Conservation (phyloP, 257 asterid species). For the Fraxinus pennsylvanica region DNA sequence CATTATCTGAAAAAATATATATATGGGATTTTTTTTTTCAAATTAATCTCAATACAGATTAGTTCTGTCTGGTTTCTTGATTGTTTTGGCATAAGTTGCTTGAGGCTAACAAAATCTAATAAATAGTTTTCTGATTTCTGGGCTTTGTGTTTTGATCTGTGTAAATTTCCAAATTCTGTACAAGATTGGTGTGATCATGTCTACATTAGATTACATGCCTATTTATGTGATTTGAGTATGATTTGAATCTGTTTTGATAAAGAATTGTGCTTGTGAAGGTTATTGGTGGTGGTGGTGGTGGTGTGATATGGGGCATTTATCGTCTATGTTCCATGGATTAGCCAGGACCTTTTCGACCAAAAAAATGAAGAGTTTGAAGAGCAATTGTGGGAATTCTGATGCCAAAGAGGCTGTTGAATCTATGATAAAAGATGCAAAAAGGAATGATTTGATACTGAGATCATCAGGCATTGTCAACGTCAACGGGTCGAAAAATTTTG, state of each 20-base stretch:
- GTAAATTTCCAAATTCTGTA: constrained; percentile 20
- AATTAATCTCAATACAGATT: not conserved
- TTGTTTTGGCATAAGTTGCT: constrained; percentile 27
- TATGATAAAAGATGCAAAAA: constrained; percentile 71
- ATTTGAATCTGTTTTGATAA: constrained; percentile 7
- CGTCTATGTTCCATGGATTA: constrained; percentile 86
- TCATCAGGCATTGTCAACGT: constrained; percentile 65
- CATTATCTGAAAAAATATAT: not conserved
- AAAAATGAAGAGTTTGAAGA: constrained; percentile 37
- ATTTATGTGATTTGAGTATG: not conserved
- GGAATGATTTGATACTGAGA: constrained; percentile 68
- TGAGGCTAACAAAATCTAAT: constrained; percentile 19
- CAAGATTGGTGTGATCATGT: constrained; percentile 28
- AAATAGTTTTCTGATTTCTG: constrained; percentile 20
- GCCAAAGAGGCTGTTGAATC: constrained; percentile 63
- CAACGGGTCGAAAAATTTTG: constrained; percentile 69
- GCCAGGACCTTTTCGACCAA: constrained; percentile 70
- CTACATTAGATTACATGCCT: constrained; percentile 5
- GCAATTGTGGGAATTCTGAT: constrained; percentile 32
- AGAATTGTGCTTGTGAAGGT: constrained; percentile 44
- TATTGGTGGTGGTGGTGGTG: constrained; percentile 24
- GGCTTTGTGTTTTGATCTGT: constrained; percentile 26
- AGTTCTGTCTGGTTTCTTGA: constrained; percentile 17
- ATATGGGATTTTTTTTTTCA: constrained; percentile 1
- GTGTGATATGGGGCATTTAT: constrained; percentile 65